Evolutionary conservation across 1,284 basidiomycete species (phyloP).

Genomic region (Earliella scabrosa): DNA sequence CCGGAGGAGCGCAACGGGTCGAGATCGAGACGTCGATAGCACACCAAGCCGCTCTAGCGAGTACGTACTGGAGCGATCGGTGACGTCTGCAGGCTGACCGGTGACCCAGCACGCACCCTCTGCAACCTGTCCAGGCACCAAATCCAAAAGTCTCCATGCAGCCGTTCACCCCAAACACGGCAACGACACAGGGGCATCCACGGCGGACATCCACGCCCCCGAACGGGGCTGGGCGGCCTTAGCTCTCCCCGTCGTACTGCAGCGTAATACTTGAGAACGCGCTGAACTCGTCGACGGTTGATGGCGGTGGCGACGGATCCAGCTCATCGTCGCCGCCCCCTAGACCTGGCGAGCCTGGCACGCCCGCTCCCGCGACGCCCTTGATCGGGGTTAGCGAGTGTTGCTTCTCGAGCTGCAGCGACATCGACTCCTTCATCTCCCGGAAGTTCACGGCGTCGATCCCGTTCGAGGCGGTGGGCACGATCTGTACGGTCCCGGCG

Average conservation of each 20-base stretch:
- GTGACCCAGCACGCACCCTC: constrained; percentile 3
- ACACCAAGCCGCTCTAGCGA: constrained; percentile 3
- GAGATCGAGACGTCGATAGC: constrained; percentile 9
- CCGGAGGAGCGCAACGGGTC: constrained; percentile 9
- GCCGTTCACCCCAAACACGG: not conserved
- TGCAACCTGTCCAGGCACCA: no score
- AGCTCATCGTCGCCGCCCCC: constrained; percentile 55
- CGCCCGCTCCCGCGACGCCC: constrained; percentile 40
- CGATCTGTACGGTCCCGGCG: constrained; percentile 56
- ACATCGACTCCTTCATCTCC: constrained; percentile 87
- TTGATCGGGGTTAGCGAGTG: constrained; percentile 34
- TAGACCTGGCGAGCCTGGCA: constrained; percentile 49
- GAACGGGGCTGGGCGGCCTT: constrained; percentile 9
- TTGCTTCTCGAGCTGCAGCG: constrained; percentile 82
- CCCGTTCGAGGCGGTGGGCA: constrained; percentile 83
- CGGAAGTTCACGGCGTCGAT: constrained; percentile 92
- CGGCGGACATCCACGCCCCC: constrained; percentile 1
- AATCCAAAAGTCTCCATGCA: not conserved
- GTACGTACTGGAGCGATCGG: constrained; percentile 12
- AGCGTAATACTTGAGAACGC: constrained; percentile 89
- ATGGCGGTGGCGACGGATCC: constrained; percentile 38
- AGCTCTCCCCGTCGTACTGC: constrained; percentile 76
- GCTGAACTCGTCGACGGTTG: constrained; percentile 68
- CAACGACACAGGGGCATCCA: not conserved
- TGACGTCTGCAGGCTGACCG: constrained; percentile 2